A percentile compares a stretch with the other conserved stretches of the same genome.
These are phyloP conservation scores for Colletotrichum somersetense DNA, from an alignment of 2,329 filamentous ascomycete genomes.

Conservation along the genomic window DNA sequence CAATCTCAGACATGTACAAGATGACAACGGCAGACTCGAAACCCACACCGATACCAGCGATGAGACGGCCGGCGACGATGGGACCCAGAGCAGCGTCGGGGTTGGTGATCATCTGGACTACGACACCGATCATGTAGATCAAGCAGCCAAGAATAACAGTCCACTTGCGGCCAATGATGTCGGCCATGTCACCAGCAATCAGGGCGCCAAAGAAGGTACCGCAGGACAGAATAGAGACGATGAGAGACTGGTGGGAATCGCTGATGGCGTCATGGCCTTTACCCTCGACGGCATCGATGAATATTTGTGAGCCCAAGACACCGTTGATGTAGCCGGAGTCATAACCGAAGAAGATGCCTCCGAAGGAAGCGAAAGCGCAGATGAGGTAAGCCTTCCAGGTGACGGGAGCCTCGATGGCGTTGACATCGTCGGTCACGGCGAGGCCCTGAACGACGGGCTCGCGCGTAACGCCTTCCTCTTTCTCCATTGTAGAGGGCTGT, in stretches of 20 bases:
- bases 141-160: constrained; percentile 79
- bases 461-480: constrained; percentile 36
- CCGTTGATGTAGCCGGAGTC: constrained; percentile 83
- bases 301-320: constrained; percentile 65
- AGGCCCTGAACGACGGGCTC: constrained; percentile 46
- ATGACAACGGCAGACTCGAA: constrained; percentile 86
- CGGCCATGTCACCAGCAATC: constrained; percentile 81
- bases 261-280: constrained; percentile 50
- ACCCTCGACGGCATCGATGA: constrained; percentile 65
- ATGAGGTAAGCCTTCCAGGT: constrained; percentile 77
- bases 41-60: constrained; percentile 83
- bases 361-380: constrained; percentile 78
- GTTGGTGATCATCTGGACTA: constrained; percentile 72
- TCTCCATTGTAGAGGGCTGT: constrained; percentile 33
- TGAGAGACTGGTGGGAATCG: constrained; percentile 64
- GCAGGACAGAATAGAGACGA: constrained; percentile 82
- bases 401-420: constrained; percentile 75
- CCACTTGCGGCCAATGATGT: constrained; percentile 79
- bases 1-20: constrained; percentile 89
- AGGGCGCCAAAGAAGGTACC: constrained; percentile 85
- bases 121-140: constrained; percentile 77
- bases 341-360: constrained; percentile 83
- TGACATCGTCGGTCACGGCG: constrained; percentile 63
- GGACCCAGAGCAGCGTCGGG: constrained; percentile 64
- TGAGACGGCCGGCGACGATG: constrained; percentile 79